phyloP scores from a whole-genome alignment of 2,329 filamentous ascomycete genomes.

The Cephalotrichum gorgonifer region DNA sequence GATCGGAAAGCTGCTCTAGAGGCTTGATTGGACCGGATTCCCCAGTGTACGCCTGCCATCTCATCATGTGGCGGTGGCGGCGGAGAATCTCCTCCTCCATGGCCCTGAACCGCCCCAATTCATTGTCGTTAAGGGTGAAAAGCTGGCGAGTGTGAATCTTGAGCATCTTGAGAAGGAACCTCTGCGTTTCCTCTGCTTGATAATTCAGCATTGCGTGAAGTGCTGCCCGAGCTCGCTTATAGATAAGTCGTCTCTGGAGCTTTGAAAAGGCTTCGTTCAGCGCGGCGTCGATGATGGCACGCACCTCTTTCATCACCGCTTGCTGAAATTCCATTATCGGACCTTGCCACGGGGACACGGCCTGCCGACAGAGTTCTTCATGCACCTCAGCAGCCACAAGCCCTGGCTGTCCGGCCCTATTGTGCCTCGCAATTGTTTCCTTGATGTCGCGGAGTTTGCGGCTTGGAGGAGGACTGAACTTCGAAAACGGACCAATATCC shows the following conservation, averaged over 20 bases:
- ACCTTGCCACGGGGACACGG: constrained; percentile 45
- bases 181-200: constrained; percentile 23
- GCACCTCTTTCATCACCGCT: constrained; percentile 29
- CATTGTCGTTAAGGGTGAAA: constrained; percentile 45
- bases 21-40: constrained; percentile 20
- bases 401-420: constrained; percentile 46
- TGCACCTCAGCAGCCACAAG: constrained; percentile 51
- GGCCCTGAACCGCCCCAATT: constrained; percentile 32
- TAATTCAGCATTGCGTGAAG: constrained; percentile 32
- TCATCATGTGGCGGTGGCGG: constrained; percentile 36
- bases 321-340: constrained; percentile 40
- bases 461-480: constrained; percentile 17
- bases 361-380: constrained; percentile 44
- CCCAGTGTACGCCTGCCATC: constrained; percentile 29
- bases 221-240: constrained; percentile 31
- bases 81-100: constrained; percentile 34
- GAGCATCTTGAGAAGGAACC: constrained; percentile 33
- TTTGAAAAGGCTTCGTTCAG: constrained; percentile 35
- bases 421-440: constrained; percentile 41
- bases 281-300: constrained; percentile 29
- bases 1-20: constrained; percentile 28
- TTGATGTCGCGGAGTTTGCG: constrained; percentile 41
- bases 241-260: constrained; percentile 38
- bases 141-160: constrained; percentile 42
- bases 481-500: constrained; percentile 20